Base-by-base conservation (phyloP, 108 stramenopile species). In the Nitzschia palea region DNA sequence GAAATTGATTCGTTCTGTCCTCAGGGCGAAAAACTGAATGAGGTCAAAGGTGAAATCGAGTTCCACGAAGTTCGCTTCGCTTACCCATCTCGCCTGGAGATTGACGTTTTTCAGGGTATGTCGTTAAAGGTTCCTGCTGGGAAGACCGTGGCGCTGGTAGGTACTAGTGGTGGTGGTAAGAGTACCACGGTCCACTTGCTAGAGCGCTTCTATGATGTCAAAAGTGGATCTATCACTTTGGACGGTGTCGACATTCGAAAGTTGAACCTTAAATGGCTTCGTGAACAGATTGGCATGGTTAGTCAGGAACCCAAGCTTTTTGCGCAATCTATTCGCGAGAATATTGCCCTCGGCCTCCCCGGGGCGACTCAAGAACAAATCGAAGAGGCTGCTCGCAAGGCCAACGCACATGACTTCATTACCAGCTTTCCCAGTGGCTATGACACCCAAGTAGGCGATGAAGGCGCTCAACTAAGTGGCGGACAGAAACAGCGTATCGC, bases 241-340 rank as follows among this genome's bases (percentile, higher is more conserved):
- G 93, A 97, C 65, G 97, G 94, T 3, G 44, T 62, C 37, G 86
- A 96, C 67, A 34, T 95, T 12, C 74, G 54, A n/a, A 12, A 37
- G 12, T 50, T 95, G 40, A 89, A 96, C 75, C 76, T 91, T 28
- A 52, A 47, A n/a, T 86, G 86, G 84, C 77, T 93, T 12, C 71
- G 97, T 9, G 50, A 70, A 35, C 77, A 89, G 29, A 85, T 98
- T 42, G 97, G 95, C 22, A 67, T 93, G 28, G 96, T 97, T 1
- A 47, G 57, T 14, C 96, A 97, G 78, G 95, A 95, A 65, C 95
- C 95, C 27, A 74, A 64, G 28, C 88, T 97, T 32, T 97, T 97
- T 65, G 76, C 64, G 3, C 27, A 28, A 12, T 47, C 50, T 4
- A 65, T 65, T 23, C 31, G 50, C 8, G 50, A 65, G 10, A 65